Base-by-base conservation (phyloP, 805 yeast genomes). In the Pichia pseudocactophila region DNA sequence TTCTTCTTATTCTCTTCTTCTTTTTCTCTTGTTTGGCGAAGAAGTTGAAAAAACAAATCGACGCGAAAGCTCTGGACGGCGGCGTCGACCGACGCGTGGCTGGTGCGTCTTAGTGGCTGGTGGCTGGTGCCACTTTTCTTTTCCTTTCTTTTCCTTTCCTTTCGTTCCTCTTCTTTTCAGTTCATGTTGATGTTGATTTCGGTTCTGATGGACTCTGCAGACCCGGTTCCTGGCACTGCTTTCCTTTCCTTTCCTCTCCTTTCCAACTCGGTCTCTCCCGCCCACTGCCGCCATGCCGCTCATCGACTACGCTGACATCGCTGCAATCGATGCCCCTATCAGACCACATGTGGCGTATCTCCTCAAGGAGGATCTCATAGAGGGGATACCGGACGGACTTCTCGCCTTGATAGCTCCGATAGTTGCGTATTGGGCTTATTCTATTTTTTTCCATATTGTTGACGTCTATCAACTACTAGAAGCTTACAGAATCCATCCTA, bases 401-500 rank as follows among this genome's bases (percentile, higher is more conserved):
- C 15, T 41, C 6, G 84, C 96, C 1, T 62, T 89, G 35, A 63
- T 76, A 3, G 69, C 80, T 2, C 97, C 98, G 1, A 73, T 92
- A 4, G 67, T 78, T 2, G 88, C 81, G 2, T 92, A 92, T 61
- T 92, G 97, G 97, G 44, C 64, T 1, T 77, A 79, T 53, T 82
- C 95, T 3, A 55, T 74, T 22, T 62, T 84, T 48, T 92, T 84
- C 71, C 87, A 82, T 57, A 46, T 82, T 8, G 64, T 89, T 40
- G 97, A 92, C 60, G 72, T 71, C 34, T 76, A 71, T 51, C 75
- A 85, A 56, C 65, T 87, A 49, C 86, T 89, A 35, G 96, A 85
- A 55, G 68, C 73, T 57, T 87, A 85, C 64, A 72, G 97, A 51
- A 87, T 92, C 40, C 98, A 92, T 61, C 89, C 97, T 17, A 79